These are phyloP conservation scores for Kockovaella imperatae DNA, from an alignment of 768 basidiomycete genomes.

Conservation along the genomic window DNA sequence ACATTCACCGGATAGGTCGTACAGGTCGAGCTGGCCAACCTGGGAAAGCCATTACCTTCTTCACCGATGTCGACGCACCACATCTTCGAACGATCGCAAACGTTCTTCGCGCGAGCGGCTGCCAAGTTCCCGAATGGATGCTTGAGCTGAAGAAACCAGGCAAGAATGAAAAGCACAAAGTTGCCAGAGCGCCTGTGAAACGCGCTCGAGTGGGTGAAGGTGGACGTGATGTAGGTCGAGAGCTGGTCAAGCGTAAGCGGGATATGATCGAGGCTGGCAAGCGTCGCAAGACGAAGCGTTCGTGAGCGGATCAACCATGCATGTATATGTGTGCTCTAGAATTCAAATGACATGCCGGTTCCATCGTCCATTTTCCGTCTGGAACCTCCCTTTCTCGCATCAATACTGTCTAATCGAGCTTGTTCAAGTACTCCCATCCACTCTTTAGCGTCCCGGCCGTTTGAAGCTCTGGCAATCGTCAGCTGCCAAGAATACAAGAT, in stretches of 20 bases:
- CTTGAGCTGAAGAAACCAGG: constrained; percentile 87
- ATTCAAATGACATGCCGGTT: not conserved
- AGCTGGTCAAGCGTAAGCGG: constrained; percentile 32
- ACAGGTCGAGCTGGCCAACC: constrained; percentile 89
- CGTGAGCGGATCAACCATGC: not conserved
- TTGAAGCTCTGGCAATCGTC: constrained; percentile 11
- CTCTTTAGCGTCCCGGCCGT: constrained; percentile 20
- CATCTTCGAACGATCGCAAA: constrained; percentile 95
- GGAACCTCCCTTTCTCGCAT: constrained; percentile 3
- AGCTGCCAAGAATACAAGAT: not conserved
- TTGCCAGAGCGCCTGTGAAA: constrained; percentile 62
- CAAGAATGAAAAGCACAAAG: constrained; percentile 72
- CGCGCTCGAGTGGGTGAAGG: constrained; percentile 62
- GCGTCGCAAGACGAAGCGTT: constrained; percentile 3
- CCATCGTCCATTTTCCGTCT: not conserved
- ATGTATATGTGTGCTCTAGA: not conserved
- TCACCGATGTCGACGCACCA: constrained; percentile 85
- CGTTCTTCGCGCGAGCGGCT: constrained; percentile 87
- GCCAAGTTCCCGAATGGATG: constrained; percentile 88
- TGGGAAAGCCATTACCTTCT: constrained; percentile 91
- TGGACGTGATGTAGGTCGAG: constrained; percentile 35
- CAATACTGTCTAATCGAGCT: constrained; percentile 11
- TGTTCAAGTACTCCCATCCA: constrained; percentile 23
- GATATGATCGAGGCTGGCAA: constrained; percentile 27
- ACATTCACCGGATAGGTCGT: constrained; percentile 92